phyloP scores from a whole-genome alignment of 768 basidiomycete genomes.

The Russula ochroleuca region DNA sequence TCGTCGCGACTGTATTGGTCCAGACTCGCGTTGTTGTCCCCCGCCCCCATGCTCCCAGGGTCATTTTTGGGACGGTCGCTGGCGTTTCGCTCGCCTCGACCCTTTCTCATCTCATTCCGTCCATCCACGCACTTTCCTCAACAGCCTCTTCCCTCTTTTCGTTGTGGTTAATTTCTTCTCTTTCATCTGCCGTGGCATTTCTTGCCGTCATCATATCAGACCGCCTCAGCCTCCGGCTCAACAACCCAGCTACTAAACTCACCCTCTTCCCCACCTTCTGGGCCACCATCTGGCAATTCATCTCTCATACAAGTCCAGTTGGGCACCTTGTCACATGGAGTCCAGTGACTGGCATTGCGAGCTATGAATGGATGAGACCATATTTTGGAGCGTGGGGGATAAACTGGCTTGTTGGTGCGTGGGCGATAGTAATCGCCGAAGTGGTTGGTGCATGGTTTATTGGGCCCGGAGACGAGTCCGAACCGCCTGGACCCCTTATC shows the following conservation, averaged over 20 bases:
- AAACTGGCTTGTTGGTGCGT: constrained; percentile 74
- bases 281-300: constrained; percentile 54
- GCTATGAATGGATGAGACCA: constrained; percentile 63
- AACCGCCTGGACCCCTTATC: constrained; percentile 28
- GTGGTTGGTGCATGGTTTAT: constrained; percentile 55
- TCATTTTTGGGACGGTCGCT: constrained; percentile 25
- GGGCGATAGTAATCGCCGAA: constrained; percentile 64
- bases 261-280: constrained; percentile 67
- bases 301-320: constrained; percentile 57
- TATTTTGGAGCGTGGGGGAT: constrained; percentile 54
- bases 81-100: constrained; percentile 31
- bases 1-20: constrained; percentile 32
- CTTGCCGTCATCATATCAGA: constrained; percentile 37
- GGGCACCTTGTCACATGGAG: constrained; percentile 74
- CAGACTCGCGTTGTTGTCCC: constrained; percentile 28
- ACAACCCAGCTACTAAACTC: constrained; percentile 41
- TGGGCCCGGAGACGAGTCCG: constrained; percentile 47
- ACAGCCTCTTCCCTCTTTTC: constrained; percentile 45
- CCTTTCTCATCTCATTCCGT: constrained; percentile 32
- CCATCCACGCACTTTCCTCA: constrained; percentile 51
- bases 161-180: constrained; percentile 40
- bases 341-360: constrained; percentile 47
- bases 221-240: constrained; percentile 35
- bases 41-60: constrained; percentile 16
- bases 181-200: constrained; percentile 41